A percentile compares a stretch with the other conserved stretches of the same genome.
These are phyloP conservation scores for Citrus hindsii DNA, from an alignment of 345 rosid genomes.

Conservation along the genomic window DNA sequence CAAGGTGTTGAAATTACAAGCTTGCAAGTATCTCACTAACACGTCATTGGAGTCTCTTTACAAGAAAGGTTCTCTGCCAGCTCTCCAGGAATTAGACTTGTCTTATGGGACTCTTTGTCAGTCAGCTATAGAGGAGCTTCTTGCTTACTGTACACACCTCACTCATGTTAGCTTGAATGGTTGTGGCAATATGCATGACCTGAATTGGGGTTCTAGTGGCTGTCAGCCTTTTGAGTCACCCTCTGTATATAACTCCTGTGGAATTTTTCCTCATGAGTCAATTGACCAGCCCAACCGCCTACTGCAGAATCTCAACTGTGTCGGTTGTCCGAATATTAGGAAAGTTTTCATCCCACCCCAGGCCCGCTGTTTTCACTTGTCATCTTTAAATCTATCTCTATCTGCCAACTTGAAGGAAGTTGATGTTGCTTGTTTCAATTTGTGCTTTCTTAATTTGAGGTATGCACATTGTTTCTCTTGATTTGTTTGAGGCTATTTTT, in stretches of 20 bases:
- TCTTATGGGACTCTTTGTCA: conserved; percentile 92
- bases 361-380: conserved; percentile 72
- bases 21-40: conserved; percentile 92
- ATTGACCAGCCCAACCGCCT: conserved; percentile 58
- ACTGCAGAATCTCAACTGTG: conserved; percentile 89
- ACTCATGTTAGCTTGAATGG: conserved; percentile 96
- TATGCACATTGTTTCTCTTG: conserved; percentile 15
- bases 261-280: conserved; percentile 23
- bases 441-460: conserved; percentile 83
- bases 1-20: conserved; percentile 90
- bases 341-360: conserved; percentile 78
- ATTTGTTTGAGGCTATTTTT: not conserved
- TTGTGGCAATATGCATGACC: conserved; percentile 91
- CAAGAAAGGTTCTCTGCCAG: conserved; percentile 74
- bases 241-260: conserved; percentile 21
- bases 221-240: conserved; percentile 38
- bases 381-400: conserved; percentile 78
- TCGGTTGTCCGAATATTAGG: conserved; percentile 88
- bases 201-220: conserved; percentile 71
- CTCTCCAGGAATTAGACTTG: conserved; percentile 83
- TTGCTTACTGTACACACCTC: conserved; percentile 83
- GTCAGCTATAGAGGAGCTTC: conserved; percentile 94
- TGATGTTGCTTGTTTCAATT: conserved; percentile 64
- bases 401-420: conserved; percentile 91
- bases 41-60: conserved; percentile 90